These are phyloP conservation scores for Solanum piurae DNA, from an alignment of 257 asterid genomes.

Conservation along the genomic window DNA sequence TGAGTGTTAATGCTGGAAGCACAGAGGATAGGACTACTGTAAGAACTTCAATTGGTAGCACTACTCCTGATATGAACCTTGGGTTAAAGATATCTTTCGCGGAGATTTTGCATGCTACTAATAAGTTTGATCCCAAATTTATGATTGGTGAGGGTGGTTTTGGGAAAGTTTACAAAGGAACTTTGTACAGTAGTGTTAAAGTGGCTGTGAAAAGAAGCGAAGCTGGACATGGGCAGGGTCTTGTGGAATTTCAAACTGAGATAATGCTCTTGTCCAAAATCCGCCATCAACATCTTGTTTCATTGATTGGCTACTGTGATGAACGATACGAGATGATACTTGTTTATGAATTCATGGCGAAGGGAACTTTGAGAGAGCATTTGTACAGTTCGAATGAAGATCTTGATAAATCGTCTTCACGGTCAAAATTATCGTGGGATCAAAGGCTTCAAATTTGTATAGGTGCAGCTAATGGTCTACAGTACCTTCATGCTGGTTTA, in stretches of 20 bases:
- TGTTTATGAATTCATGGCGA: slow-evolving; percentile 56
- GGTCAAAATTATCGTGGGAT: slow-evolving; percentile 25
- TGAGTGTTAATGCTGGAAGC: slow-evolving; percentile 13
- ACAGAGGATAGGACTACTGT: slow-evolving; percentile 16
- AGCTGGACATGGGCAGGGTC: slow-evolving; percentile 42
- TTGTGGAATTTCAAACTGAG: slow-evolving; percentile 47
- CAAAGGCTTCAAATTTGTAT: slow-evolving; percentile 41
- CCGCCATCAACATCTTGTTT: slow-evolving; percentile 48
- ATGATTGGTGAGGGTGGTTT: slow-evolving; percentile 58
- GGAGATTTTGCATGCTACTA: slow-evolving; percentile 35
- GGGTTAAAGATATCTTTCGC: slow-evolving; percentile 33
- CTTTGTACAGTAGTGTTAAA: slow-evolving; percentile 26
- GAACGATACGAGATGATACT: slow-evolving; percentile 47
- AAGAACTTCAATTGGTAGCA: slow-evolving; percentile 9
- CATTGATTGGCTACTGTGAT: slow-evolving; percentile 52
- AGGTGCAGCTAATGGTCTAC: slow-evolving; percentile 45
- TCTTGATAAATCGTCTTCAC: not conserved
- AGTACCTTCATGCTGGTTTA: slow-evolving; percentile 45
- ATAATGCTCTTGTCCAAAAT: slow-evolving; percentile 39
- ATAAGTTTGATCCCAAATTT: slow-evolving; percentile 17
- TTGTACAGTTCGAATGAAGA: slow-evolving; percentile 13
- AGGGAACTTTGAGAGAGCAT: slow-evolving; percentile 51
- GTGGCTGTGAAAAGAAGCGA: slow-evolving; percentile 62
- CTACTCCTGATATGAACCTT: slow-evolving; percentile 26
- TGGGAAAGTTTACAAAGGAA: slow-evolving; percentile 55